Base-by-base conservation (phyloP, 805 yeast species). In the Wickerhamiella occidentalis region DNA sequence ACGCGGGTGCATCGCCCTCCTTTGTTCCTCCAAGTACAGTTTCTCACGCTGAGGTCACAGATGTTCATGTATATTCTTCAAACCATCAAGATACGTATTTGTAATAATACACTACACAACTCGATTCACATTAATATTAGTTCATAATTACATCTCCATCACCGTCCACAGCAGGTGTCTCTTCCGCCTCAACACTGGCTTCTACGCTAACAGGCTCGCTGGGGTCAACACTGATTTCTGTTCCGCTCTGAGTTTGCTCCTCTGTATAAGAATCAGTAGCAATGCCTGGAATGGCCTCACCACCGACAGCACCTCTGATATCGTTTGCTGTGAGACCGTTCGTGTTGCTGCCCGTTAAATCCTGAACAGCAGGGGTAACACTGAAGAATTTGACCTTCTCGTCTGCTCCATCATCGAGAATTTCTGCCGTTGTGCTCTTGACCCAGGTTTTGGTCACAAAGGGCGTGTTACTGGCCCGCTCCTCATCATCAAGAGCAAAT, bases 301-400 rank as follows among this genome's bases (percentile, higher is more conserved):
- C 71, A 7, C 75, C 76, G 5, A 74, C 78, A 5, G 80, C 79
- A 11, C 77, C 80, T 57, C 78, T 67, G 38, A 74, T 74, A 50
- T 74, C 78, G 25, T 67, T 72, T 36, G 68, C 73, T 3, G 71
- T 66, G 18, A 74, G 60, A 6, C 65, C 68, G 33, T 57, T 61
- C 3, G 54, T 49, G 21, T 52, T 50, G 13, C 51, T 49, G 3
- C 56, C 60, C 5, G 49, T 55, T 6, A 25, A 11, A 17, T 40
- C 28, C 36, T 45, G 55, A 18, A 41, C 48, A 7, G 11, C 45
- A 44, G 35, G 25, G 21, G 42, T 21, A 6, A 23, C 58, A 15
- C 30, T 15, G 3, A 23, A 9, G 22, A 65, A 52, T 61, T 57
- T 57, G 50, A n/a, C 63, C 3, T n/a, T 33, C 19, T 36, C 82